Conservation (phyloP, 2,329 filamentous ascomycete species). For the Alternaria solani region DNA sequence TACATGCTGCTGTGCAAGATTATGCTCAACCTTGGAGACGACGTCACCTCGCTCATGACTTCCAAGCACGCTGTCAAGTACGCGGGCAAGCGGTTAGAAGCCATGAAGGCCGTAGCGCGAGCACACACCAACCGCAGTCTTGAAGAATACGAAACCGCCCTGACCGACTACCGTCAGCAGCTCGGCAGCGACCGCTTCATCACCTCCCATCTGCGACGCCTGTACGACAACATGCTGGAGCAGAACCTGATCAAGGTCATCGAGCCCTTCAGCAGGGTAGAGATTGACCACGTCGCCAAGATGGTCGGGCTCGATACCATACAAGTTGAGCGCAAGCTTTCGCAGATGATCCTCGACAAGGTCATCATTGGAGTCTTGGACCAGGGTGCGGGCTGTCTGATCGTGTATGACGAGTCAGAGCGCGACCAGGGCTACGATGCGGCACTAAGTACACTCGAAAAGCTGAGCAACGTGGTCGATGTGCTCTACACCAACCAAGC, state of each 20-base stretch:
- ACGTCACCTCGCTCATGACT: conserved; percentile 92
- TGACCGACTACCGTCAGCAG: conserved; percentile 90
- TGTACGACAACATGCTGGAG: conserved; percentile 99
- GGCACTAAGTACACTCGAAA: conserved; percentile 92
- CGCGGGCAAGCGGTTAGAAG: conserved; percentile 92
- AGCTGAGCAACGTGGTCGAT: conserved; percentile 96
- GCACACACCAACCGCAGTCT: conserved; percentile 95
- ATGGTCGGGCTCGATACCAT: conserved; percentile 96
- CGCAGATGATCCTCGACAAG: conserved; percentile 99
- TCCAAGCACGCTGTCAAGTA: conserved; percentile 98
- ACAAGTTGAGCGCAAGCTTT: conserved; percentile 97
- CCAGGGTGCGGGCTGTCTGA: conserved; percentile 95
- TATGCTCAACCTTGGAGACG: conserved; percentile 96
- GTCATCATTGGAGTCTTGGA: conserved; percentile 97
- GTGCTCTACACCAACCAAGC: conserved; percentile 98
- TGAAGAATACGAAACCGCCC: conserved; percentile 94
- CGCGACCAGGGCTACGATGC: conserved; percentile 94
- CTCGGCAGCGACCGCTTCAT: conserved; percentile 95
- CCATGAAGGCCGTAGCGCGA: conserved; percentile 98
- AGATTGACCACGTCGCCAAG: conserved; percentile 95
- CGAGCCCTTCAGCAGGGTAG: conserved; percentile 95
- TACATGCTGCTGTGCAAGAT: conserved; percentile 99
- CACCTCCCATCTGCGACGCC: conserved; percentile 90
- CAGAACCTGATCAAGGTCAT: conserved; percentile 99
- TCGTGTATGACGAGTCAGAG: conserved; percentile 95